Evolutionary conservation across 768 basidiomycete genomes (phyloP).

Genomic region (Termitomyces sp.): DNA sequence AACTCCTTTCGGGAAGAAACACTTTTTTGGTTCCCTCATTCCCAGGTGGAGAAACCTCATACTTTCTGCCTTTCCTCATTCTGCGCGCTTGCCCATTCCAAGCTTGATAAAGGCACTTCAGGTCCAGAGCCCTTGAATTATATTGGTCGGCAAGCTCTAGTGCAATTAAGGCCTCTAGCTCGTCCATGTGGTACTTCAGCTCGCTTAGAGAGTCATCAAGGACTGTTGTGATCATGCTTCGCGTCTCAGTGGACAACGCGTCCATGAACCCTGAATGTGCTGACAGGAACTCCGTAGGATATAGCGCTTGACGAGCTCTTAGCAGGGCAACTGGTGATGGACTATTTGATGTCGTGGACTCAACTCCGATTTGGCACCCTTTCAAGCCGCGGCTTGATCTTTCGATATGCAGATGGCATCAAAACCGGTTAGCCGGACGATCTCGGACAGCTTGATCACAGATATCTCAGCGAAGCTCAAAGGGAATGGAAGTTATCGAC

Average conservation of each 20-base stretch:
- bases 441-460: slow-evolving; percentile 31
- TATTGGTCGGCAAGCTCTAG: slow-evolving; percentile 29
- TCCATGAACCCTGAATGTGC: slow-evolving; percentile 26
- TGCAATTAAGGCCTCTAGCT: slow-evolving; percentile 28
- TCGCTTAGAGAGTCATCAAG: slow-evolving; percentile 27
- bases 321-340: slow-evolving; percentile 23
- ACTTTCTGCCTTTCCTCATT: background rate
- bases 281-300: slow-evolving; percentile 30
- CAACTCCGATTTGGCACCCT: slow-evolving; percentile 25
- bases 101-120: slow-evolving; percentile 15
- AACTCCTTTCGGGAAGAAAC: background rate
- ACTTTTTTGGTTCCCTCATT: background rate
- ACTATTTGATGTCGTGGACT: slow-evolving; percentile 5
- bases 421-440: slow-evolving; percentile 34
- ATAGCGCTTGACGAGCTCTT: slow-evolving; percentile 31
- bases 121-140: slow-evolving; percentile 16
- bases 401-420: slow-evolving; percentile 38
- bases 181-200: slow-evolving; percentile 32
- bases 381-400: slow-evolving; percentile 28
- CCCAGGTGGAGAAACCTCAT: background rate
- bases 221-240: slow-evolving; percentile 24
- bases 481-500: slow-evolving; percentile 2
- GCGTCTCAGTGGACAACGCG: slow-evolving; percentile 29
- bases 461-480: slow-evolving; percentile 4
- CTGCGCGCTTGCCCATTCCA: background rate